These are phyloP conservation scores for Euphrasia confusa DNA, from an alignment of 257 asterid genomes.

Conservation along the genomic window DNA sequence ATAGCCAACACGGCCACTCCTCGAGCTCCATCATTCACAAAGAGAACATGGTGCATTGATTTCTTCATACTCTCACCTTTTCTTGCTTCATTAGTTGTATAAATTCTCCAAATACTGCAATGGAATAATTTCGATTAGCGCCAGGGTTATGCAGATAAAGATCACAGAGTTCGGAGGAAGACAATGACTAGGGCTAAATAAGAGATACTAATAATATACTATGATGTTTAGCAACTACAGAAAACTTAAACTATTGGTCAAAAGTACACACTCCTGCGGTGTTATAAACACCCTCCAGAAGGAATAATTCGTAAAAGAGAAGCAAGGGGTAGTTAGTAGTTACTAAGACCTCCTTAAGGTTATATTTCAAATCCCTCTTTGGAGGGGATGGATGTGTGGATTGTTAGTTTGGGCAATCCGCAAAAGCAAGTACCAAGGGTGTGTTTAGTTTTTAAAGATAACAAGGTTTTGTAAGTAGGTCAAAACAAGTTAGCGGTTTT, in stretches of 20 bases:
- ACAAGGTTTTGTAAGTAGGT: too few relatives aligned
- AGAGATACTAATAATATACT: neutral
- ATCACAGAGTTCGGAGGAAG: neutral
- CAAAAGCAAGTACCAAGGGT: neutral
- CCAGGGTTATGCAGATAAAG: neutral
- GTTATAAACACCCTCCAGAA: neutral
- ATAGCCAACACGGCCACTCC: slow-evolving; percentile 12
- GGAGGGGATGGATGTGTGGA: neutral
- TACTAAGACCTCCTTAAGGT: neutral
- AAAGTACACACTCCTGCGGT: neutral
- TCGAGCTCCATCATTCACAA: slow-evolving; percentile 8
- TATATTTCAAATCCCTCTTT: neutral
- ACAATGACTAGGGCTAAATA: neutral
- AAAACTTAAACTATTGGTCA: too few relatives aligned
- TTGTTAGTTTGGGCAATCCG: too few relatives aligned
- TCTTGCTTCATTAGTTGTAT: slow-evolving; percentile 47
- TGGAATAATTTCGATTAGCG: slow-evolving; percentile 21
- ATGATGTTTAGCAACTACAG: neutral
- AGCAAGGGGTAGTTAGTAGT: too few relatives aligned
- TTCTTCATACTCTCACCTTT: slow-evolving; percentile 29
- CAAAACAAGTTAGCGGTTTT: too few relatives aligned
- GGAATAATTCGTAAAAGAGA: neutral
- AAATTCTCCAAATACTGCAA: slow-evolving; percentile 52
- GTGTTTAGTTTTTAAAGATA: neutral
- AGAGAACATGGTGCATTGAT: slow-evolving; percentile 9